A percentile compares a stretch with the other conserved stretches of the same genome.
Conservation (phyloP, 495 filamentous ascomycete species). For the Aspergillus nidulans region DNA sequence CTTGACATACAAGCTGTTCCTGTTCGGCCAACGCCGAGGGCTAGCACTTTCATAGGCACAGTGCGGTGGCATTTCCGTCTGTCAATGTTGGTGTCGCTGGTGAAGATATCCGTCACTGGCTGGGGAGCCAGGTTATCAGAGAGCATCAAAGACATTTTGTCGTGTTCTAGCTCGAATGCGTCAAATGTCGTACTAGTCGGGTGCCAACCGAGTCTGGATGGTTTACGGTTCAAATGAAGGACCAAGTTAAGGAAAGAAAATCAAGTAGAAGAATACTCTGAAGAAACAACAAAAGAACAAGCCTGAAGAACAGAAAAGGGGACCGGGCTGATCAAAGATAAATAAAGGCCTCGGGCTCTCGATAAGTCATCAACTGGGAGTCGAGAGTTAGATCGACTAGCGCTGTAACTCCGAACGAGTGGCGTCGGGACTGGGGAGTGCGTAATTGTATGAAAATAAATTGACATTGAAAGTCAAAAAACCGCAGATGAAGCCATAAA, state of each 20-base stretch:
- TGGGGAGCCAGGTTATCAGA: constrained; percentile 44
- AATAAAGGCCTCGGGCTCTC: constrained; percentile 10
- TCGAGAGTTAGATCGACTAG: background rate
- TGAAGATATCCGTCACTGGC: constrained; percentile 46
- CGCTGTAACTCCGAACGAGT: constrained; percentile 1
- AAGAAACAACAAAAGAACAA: constrained; percentile 3
- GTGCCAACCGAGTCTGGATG: constrained; percentile 7
- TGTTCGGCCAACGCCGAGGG: constrained; percentile 59
- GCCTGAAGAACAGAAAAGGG: constrained; percentile 13
- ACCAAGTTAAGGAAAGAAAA: constrained; percentile 15
- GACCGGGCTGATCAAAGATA: constrained; percentile 13
- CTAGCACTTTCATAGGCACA: constrained; percentile 63
- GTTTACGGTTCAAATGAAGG: constrained; percentile 24
- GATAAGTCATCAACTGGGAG: constrained; percentile 13
- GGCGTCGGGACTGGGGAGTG: background rate
- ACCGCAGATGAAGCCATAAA: constrained; percentile 6
- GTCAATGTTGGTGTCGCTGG: constrained; percentile 57
- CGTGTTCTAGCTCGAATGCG: constrained; percentile 7
- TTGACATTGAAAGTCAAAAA: constrained; percentile 3
- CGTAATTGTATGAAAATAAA: constrained; percentile 7
- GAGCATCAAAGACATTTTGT: constrained; percentile 40
- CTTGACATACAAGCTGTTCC: constrained; percentile 57
- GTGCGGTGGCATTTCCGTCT: constrained; percentile 57
- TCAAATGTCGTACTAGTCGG: constrained; percentile 1
- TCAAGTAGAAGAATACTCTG: background rate